Evolutionary conservation across 2,329 filamentous ascomycete species (phyloP), one percentile per base, ranked within the genome.

Genomic region (Microdochium paspali): DNA sequence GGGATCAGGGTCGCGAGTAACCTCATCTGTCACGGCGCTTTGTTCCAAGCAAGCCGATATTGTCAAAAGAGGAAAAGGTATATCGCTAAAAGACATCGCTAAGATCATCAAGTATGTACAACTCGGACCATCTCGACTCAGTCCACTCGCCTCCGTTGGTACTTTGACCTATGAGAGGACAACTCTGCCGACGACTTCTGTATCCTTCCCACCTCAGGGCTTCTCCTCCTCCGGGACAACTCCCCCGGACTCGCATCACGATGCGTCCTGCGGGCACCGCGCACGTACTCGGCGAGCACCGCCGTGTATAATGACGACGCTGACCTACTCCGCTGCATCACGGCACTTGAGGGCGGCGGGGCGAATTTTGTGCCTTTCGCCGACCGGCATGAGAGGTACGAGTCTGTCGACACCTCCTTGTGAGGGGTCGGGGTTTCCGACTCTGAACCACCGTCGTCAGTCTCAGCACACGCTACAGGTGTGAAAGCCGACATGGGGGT

Each of bases 151-250:
- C 18, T 40, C 35, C 35, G 43, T 5, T 20, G 35, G 23, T 40
- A 40, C 18, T 21, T 40, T 21, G 35, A 18, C 18, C 35, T n/a
- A 4, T 10, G 4, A 9, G 10, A 5, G 10, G 35, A 21, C n/a
- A 40, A 21, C 35, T 74, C 71, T 48, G 66, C 58, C 49, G 61
- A 58, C 47, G 67, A 58, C 56, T 78, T 78, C 51, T 72, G 71
- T 53, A 78, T 67, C 52, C 70, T 72, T 47, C 71, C 70, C 32
- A 67, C 51, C 48, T 73, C 72, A 26, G 70, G 72, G 61, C 69
- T 72, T 53, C 70, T 68, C 54, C 70, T 64, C 49, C 66, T 63
- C 44, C 64, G 58, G 55, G 56, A 59, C 53, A 52, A 56, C 52
- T 54, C 55, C 49, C 60, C 56, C 35, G 66, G 62, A 51, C 62